Percentiles rank a stretch among this genome's conserved stretches.
Evolutionary conservation across 495 filamentous ascomycete genomes (phyloP).

Genomic region (Daldinia decipiens): DNA sequence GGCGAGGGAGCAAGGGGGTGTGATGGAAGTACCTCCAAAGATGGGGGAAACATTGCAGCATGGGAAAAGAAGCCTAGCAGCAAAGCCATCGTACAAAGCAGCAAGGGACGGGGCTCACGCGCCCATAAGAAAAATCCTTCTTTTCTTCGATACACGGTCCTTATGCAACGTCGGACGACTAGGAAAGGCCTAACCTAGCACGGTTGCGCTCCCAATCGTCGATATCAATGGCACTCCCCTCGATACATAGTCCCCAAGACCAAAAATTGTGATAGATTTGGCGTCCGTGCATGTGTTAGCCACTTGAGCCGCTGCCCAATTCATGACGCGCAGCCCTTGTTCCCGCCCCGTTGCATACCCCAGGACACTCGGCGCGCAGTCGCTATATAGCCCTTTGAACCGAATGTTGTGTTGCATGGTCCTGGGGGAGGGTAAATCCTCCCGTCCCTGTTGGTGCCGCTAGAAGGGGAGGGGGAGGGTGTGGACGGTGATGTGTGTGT

Average conservation of each 20-base stretch:
- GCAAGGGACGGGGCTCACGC: constrained; percentile 42
- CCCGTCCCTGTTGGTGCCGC: constrained; percentile 37
- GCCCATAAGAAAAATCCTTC: constrained; percentile 28
- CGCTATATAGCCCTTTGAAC: constrained; percentile 21
- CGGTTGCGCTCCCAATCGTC: constrained; percentile 2
- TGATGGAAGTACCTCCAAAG: constrained; percentile 23
- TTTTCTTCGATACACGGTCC: constrained; percentile 14
- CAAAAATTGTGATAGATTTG: constrained; percentile 1
- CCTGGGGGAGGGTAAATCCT: constrained; percentile 34
- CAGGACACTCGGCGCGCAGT: constrained; percentile 25
- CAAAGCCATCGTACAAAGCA: constrained; percentile 30
- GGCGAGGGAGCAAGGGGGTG: constrained; percentile 33
- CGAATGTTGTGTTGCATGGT: constrained; percentile 33
- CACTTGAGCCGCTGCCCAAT: background rate
- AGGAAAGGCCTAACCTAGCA: constrained; percentile 2
- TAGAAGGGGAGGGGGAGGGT: constrained; percentile 20
- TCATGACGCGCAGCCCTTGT: constrained; percentile 10
- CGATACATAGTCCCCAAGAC: constrained; percentile 1
- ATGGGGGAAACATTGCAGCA: constrained; percentile 20
- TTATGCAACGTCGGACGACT: constrained; percentile 13
- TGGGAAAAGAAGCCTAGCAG: constrained; percentile 29
- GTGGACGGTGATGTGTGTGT: constrained; percentile 37
- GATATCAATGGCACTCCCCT: constrained; percentile 1
- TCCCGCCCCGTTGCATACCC: constrained; percentile 14
- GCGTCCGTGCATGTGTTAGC: constrained; percentile 7